Evolutionary conservation across 148 eudicot genomes (phyloP).

Genomic region (Spergularia marina): DNA sequence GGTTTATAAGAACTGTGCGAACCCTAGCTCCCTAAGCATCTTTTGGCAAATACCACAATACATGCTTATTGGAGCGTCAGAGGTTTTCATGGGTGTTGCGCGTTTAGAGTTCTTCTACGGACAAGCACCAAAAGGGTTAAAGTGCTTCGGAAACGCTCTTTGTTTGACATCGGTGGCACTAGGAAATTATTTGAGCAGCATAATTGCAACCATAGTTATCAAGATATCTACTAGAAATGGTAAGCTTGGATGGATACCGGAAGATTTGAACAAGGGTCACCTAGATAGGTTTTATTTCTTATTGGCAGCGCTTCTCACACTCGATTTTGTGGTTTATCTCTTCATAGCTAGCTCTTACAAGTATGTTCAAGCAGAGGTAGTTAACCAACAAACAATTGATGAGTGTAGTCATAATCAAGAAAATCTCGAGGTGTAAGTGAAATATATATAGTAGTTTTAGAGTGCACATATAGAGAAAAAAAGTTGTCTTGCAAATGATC

Average conservation of each 20-base stretch:
- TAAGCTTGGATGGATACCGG: constrained; percentile 71
- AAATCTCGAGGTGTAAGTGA: constrained; percentile 15
- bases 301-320: constrained; percentile 42
- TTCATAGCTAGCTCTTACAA: constrained; percentile 53
- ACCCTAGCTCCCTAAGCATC: constrained; percentile 50
- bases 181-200: constrained; percentile 64
- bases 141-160: constrained; percentile 75
- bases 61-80: constrained; percentile 62
- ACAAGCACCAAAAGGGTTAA: constrained; percentile 64
- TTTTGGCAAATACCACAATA: constrained; percentile 78
- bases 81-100: constrained; percentile 76
- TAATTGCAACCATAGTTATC: constrained; percentile 55
- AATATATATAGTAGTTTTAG: no score
- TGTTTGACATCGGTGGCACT: constrained; percentile 66
- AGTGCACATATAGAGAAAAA: no score
- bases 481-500: no score
- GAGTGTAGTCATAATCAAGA: background rate
- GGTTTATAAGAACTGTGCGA: constrained; percentile 29
- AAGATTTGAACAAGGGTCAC: constrained; percentile 62
- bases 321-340: constrained; percentile 49
- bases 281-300: constrained; percentile 59
- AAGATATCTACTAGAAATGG: constrained; percentile 38
- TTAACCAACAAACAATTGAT: constrained; percentile 10
- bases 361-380: constrained; percentile 37
- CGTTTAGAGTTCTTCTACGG: constrained; percentile 72